Conservation (phyloP, 2,329 filamentous ascomycete species). For the Dryadomyces sulphureus region DNA sequence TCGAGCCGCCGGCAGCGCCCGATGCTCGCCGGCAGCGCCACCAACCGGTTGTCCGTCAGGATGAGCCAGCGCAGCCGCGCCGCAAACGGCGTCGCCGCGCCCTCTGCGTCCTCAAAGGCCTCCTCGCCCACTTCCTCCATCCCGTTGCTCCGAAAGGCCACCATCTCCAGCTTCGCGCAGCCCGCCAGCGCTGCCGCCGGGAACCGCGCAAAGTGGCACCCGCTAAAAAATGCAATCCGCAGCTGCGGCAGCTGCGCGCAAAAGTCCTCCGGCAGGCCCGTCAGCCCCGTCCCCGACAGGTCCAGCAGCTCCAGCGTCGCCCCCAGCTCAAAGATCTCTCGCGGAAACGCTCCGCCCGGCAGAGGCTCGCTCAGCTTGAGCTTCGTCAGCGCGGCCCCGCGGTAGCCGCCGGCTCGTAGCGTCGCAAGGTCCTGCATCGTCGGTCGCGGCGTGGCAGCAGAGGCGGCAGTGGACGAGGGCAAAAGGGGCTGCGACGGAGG, state of each 20-base stretch:
- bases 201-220: slow-evolving; percentile 28
- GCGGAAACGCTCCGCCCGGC: slow-evolving; percentile 18
- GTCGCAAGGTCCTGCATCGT: slow-evolving; percentile 18
- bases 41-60: slow-evolving; percentile 29
- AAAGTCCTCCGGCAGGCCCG: slow-evolving; percentile 24
- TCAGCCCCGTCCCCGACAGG: slow-evolving; percentile 29
- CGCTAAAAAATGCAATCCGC: slow-evolving; percentile 30
- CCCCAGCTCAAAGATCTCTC: slow-evolving; percentile 24
- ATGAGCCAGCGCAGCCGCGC: slow-evolving; percentile 30
- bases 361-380: slow-evolving; percentile 22
- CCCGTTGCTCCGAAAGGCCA: slow-evolving; percentile 30
- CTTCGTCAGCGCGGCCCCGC: slow-evolving; percentile 14
- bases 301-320: slow-evolving; percentile 29
- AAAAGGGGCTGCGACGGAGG: neutral
- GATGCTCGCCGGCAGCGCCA: slow-evolving; percentile 24
- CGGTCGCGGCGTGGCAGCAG: neutral
- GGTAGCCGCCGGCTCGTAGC: slow-evolving; percentile 19
- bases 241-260: slow-evolving; percentile 24
- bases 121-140: slow-evolving; percentile 27
- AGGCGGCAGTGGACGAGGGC: neutral
- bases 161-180: slow-evolving; percentile 31
- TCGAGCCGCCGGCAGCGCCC: slow-evolving; percentile 26
- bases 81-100: slow-evolving; percentile 18
- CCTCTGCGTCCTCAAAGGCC: slow-evolving; percentile 2
- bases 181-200: slow-evolving; percentile 22